A percentile compares a stretch with the other conserved stretches of the same genome.
Evolutionary conservation across 2,329 filamentous ascomycete genomes (phyloP).

Genomic region (Alternaria gaisen): DNA sequence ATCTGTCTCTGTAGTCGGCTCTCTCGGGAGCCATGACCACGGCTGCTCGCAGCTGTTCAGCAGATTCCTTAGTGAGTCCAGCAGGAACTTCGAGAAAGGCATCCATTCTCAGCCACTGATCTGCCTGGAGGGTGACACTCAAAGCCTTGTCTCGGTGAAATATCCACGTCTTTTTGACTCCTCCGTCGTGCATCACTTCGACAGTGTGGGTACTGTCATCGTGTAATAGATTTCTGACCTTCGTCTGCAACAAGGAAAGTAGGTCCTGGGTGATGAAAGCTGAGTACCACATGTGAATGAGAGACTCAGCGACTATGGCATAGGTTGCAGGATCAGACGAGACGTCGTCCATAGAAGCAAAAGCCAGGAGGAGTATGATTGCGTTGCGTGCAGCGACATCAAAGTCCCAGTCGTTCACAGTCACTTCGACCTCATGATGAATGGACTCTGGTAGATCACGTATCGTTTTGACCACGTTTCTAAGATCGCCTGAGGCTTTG

Average conservation of each 20-base stretch:
- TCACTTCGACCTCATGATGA: not conserved
- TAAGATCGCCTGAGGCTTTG: not conserved
- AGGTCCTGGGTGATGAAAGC: constrained; percentile 2
- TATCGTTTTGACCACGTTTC: constrained; percentile 9
- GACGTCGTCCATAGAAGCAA: constrained; percentile 3
- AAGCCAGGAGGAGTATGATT: constrained; percentile 7
- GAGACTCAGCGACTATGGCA: not conserved
- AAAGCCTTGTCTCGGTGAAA: not conserved
- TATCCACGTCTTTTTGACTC: constrained; percentile 1
- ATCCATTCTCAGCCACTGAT: constrained; percentile 3
- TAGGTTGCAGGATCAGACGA: not conserved
- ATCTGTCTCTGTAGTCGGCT: constrained; percentile 5
- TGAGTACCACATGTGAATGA: constrained; percentile 13
- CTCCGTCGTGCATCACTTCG: no score
- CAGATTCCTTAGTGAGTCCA: not conserved
- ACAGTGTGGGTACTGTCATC: not conserved
- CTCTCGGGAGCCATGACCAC: constrained; percentile 6
- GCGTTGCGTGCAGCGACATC: constrained; percentile 11
- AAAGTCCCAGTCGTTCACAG: constrained; percentile 13
- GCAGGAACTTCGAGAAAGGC: constrained; percentile 1
- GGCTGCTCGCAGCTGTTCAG: not conserved
- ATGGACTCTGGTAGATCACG: constrained; percentile 1
- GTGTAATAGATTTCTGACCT: not conserved
- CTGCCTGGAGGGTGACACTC: not conserved
- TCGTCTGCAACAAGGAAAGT: not conserved